A percentile compares a stretch with the other conserved stretches of the same genome.
Conservation (phyloP, 108 stramenopile species). For the Craspedostauros australis region DNA sequence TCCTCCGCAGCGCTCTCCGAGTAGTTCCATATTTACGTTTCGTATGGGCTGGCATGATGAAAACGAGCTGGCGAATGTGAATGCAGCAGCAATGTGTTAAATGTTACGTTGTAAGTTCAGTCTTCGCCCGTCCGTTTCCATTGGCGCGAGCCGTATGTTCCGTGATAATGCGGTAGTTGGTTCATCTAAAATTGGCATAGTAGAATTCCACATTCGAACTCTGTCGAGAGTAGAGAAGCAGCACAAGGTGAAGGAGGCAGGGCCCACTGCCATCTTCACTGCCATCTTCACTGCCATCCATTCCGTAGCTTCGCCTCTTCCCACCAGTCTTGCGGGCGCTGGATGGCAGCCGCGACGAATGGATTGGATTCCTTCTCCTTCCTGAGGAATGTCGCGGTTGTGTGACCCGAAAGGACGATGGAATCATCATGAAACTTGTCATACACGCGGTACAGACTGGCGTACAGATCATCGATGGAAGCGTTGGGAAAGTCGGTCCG, state of each 20-base stretch:
- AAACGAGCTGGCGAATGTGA: background rate
- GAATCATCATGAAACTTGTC: conserved; percentile 19
- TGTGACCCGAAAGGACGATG: conserved; percentile 30
- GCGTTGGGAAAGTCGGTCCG: conserved; percentile 32
- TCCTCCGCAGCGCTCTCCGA: too few species aligned
- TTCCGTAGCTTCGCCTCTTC: conserved; percentile 15
- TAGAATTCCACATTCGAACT: background rate
- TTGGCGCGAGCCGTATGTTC: background rate
- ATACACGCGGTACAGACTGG: conserved; percentile 20
- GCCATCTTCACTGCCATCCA: too few species aligned
- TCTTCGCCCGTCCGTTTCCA: too few species aligned
- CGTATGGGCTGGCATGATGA: background rate
- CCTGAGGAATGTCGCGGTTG: conserved; percentile 22
- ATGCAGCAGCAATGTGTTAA: background rate
- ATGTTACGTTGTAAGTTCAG: too few species aligned
- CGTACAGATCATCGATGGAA: conserved; percentile 21
- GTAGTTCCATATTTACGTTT: background rate
- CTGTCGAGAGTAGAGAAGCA: background rate
- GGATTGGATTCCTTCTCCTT: conserved; percentile 18
- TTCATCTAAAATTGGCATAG: background rate
- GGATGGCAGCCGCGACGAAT: conserved; percentile 17
- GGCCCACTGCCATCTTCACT: too few species aligned
- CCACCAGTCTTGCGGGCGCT: conserved; percentile 20
- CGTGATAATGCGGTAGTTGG: background rate
- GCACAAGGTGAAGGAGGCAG: background rate